A percentile compares a stretch with the other conserved stretches of the same genome.
Evolutionary conservation across 495 filamentous ascomycete species (phyloP).

Genomic region (Penicillium parvum): DNA sequence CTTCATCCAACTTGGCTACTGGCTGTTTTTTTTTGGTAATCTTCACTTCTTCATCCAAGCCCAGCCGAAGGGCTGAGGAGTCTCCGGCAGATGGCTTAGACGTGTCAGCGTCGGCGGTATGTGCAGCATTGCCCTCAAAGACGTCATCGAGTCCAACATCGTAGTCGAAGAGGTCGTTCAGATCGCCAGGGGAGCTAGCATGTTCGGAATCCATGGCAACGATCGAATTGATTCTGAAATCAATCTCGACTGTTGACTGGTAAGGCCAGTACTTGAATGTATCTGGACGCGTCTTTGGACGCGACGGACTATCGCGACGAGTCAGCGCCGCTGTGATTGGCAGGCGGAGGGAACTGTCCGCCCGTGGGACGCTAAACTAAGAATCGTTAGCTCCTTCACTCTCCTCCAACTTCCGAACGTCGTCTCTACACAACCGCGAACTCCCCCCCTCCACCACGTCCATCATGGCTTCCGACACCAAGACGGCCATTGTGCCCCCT

Average conservation of each 20-base stretch:
- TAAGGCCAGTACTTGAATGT: too few relatives aligned
- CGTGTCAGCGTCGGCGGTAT: conserved; percentile 20
- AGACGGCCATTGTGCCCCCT: conserved; percentile 63
- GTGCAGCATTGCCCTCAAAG: conserved; percentile 35
- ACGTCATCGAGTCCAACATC: conserved; percentile 54
- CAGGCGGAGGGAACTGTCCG: conserved; percentile 2
- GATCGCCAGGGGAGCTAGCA: conserved; percentile 26
- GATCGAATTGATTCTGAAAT: too few relatives aligned
- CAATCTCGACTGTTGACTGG: too few relatives aligned
- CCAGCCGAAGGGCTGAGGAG: conserved; percentile 43
- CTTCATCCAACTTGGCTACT: conserved; percentile 81
- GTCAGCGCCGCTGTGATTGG: conserved; percentile 14
- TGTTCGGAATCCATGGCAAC: conserved; percentile 7
- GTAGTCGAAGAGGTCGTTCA: conserved; percentile 69
- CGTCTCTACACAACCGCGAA: conserved; percentile 20
- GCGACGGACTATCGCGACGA: conserved; percentile 10
- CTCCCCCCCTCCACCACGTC: conserved; percentile 8
- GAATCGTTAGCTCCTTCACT: conserved; percentile 19
- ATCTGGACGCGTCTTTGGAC: not conserved
- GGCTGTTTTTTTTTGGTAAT: conserved; percentile 70
- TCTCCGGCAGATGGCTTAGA: conserved; percentile 31
- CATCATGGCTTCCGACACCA: conserved; percentile 56
- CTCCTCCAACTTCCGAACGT: conserved; percentile 28
- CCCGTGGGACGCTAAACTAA: conserved; percentile 19
- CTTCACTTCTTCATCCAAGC: conserved; percentile 83